Base-by-base conservation (phyloP, 1,284 basidiomycete genomes). In the Phlebopus sp. region DNA sequence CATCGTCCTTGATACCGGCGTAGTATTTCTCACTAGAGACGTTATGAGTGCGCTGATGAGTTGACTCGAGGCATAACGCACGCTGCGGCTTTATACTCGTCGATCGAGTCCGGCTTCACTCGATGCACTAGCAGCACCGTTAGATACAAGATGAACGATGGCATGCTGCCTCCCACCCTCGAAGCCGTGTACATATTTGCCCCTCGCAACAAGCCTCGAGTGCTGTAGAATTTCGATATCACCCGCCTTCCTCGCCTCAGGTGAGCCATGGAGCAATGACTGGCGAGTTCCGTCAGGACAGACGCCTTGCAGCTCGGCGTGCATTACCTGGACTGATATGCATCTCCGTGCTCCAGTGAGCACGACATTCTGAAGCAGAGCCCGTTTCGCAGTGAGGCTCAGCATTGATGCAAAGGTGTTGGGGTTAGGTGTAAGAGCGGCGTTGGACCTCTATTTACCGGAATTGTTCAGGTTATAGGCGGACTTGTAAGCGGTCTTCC, bases 181-280 rank as follows among this genome's bases (percentile, higher is more conserved):
- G 60, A 96, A 86, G 34, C 89, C 90, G 68, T 96, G 92, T 25
- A 89, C 75, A 60, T 90, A 90, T 73, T 94, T 92, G 41, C 90
- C 90, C 49, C 92, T 76, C 35, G 88, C 93, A 42, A 96, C 86
- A 4, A 92, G 69, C 60, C 80, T 80, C 7, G 90, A 92, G 66
- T 96, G 92, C 61, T 93, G 91, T 51, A 81, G 77, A 44, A 77
- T 68, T 52, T 86, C 83, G 30, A 83, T 69, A 39, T 93, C 89
- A 31, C 91, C 88, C 51, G 85, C 90, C 59, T 81, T 75, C 70
- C 90, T 86, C 41, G 92, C 93, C 61, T 91, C 83, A 47, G 85
- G 84, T 37, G 90, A 92, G 32, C 94, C 94, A 57, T 82, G 81
- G 52, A 82, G 66, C 39, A 82, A 58, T 30, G 77, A 74, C 81